These are phyloP conservation scores for Pistacia atlantica DNA, from an alignment of 345 rosid genomes.

Conservation along the genomic window DNA sequence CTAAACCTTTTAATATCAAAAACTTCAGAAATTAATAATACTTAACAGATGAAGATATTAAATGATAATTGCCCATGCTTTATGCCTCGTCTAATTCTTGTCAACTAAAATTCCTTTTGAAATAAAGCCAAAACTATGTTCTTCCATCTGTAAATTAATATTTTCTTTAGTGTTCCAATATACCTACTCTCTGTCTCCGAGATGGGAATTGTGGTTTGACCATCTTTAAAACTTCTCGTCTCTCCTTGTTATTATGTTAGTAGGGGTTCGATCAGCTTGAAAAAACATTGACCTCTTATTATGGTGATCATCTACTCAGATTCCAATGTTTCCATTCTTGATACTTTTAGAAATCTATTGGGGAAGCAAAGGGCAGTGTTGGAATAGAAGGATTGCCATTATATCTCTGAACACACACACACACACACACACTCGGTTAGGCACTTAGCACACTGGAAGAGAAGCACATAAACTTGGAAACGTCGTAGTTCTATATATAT, in stretches of 20 bases:
- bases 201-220: background rate
- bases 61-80: background rate
- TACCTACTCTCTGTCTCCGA: background rate
- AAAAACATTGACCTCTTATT: background rate
- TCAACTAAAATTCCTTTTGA: background rate
- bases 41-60: background rate
- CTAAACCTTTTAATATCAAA: slow-evolving; percentile 18
- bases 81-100: background rate
- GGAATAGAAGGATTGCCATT: slow-evolving; percentile 3
- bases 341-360: slow-evolving; percentile 1
- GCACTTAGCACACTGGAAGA: slow-evolving; percentile 12
- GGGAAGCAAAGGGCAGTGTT: background rate
- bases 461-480: background rate
- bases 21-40: background rate
- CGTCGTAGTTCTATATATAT: background rate
- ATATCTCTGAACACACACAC: background rate
- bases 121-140: background rate
- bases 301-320: slow-evolving; percentile 22
- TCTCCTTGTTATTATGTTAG: background rate
- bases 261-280: no score
- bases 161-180: background rate
- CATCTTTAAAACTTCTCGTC: background rate
- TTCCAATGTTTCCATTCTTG: slow-evolving; percentile 16
- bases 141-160: background rate
- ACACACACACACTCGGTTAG: background rate